These are phyloP conservation scores for Citeromyces siamensis DNA, from an alignment of 1,139 yeast species.

Conservation along the genomic window DNA sequence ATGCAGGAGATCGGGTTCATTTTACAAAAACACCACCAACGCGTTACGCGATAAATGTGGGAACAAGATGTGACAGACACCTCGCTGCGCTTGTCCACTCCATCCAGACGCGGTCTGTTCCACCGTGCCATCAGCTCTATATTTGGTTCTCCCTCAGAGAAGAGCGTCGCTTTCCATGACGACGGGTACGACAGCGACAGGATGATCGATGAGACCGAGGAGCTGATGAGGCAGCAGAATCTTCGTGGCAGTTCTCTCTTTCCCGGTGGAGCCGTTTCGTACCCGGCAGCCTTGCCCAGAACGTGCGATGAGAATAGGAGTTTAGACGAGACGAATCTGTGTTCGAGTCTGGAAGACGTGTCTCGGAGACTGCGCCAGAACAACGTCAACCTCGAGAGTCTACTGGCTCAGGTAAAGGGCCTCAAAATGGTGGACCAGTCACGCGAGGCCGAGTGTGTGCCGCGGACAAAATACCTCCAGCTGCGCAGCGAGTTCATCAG, in stretches of 20 bases:
- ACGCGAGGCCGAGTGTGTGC: constrained; percentile 4
- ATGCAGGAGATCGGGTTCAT: no score
- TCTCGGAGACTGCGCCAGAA: not conserved
- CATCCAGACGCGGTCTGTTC: no score
- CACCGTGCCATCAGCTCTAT: not conserved
- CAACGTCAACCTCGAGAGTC: not conserved
- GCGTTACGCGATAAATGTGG: no score
- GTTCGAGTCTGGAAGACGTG: not conserved
- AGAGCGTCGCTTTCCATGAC: not conserved
- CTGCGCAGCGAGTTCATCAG: constrained; percentile 23
- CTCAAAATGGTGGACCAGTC: not conserved
- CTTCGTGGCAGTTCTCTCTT: not conserved
- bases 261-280: not conserved
- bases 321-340: no score
- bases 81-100: no score
- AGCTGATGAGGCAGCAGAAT: not conserved
- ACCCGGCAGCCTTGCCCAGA: not conserved
- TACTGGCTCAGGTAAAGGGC: not conserved
- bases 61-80: no score
- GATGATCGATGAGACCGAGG: constrained; percentile 1
- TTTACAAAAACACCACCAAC: no score
- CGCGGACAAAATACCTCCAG: constrained; percentile 18
- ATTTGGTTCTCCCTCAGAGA: not conserved
- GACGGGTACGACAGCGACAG: constrained; percentile 1
- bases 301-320: not conserved